Conservation (phyloP, 805 yeast species). For the Candida takata region DNA sequence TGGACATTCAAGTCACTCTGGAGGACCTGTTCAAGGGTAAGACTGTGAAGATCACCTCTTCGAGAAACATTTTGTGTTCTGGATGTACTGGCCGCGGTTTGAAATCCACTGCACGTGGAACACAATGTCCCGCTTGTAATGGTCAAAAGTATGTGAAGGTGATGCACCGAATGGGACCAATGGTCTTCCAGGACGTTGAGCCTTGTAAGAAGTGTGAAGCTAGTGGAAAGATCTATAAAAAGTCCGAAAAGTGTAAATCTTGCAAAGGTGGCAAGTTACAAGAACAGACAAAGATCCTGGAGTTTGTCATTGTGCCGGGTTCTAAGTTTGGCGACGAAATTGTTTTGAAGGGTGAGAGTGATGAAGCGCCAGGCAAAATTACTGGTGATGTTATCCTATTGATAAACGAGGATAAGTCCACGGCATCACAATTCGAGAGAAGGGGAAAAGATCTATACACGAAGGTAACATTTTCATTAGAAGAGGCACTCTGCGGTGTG, state of each 20-base stretch:
- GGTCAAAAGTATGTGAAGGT: constrained; percentile 64
- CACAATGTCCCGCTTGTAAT: constrained; percentile 57
- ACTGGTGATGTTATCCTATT: constrained; percentile 76
- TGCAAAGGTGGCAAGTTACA: constrained; percentile 61
- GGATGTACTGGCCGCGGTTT: constrained; percentile 76
- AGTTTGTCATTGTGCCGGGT: constrained; percentile 73
- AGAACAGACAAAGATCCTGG: constrained; percentile 65
- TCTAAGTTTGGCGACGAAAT: constrained; percentile 55
- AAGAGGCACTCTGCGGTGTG: constrained; percentile 84
- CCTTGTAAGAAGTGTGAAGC: constrained; percentile 69
- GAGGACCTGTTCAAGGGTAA: constrained; percentile 80
- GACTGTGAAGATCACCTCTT: constrained; percentile 62
- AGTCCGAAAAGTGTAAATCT: constrained; percentile 69
- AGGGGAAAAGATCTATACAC: constrained; percentile 60
- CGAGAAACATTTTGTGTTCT: constrained; percentile 66
- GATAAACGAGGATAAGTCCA: constrained; percentile 36
- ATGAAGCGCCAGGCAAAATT: constrained; percentile 61
- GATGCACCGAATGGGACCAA: constrained; percentile 58
- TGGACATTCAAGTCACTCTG: constrained; percentile 57
- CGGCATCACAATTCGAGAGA: constrained; percentile 39
- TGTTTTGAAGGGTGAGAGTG: constrained; percentile 62
- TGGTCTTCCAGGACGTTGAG: constrained; percentile 54
- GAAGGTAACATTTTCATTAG: constrained; percentile 52
- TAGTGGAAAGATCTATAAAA: constrained; percentile 48
- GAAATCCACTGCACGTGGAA: constrained; percentile 46